Evolutionary conservation across 176 grass and related monocot genomes (phyloP), one percentile per base, ranked within the genome.

Genomic region (Bolboschoenus planiculmis): DNA sequence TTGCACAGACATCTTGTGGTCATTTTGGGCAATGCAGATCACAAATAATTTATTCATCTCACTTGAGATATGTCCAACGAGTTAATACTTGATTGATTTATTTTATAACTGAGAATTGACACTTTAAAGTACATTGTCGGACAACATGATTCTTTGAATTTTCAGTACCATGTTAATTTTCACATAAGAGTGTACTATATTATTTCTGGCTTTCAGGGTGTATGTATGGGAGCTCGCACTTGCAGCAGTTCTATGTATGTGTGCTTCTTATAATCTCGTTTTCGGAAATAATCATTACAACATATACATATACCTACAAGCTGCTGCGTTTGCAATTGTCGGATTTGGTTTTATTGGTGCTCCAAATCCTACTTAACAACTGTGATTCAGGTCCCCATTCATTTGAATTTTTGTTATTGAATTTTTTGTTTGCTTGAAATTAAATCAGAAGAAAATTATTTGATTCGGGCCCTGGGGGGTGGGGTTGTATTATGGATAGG

Each of bases 321-420:
- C 93, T 33, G 79, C 85, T 18, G 86, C 93, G 40, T 95, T 92
- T 88, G 10, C 84, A 54, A 16, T 85, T 16, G 77, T 95, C 8
- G 93, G 93, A 10, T 88, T 87, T 57, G 93, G 93, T 86, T 95
- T 90, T 68, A 88, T 90, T 83, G 93, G 93, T 40, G 88, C 86
- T 5, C 77, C 78, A 78, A 86, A 88, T 56, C 77, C 89, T 24
- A 89, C 81, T 84, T 82, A 91, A 68, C 14, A 87, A n/a, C 10
- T 36, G 58, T 59, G n/a, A 47, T 15, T 44, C 43, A 16, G 72
- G 15, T 23, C 10, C 24, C 59, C 31, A 15, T 82, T 66, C 79
- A 65, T 82, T 63, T 82, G 15, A 63, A 18, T 82, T 82, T 20
- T 64, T 26, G 1, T 61, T 7, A 2, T 24, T 18, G 8, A 36